Percentiles rank a stretch among this genome's conserved stretches.
Conservation (phyloP, 345 rosid genomes). For the Brassica incana region DNA sequence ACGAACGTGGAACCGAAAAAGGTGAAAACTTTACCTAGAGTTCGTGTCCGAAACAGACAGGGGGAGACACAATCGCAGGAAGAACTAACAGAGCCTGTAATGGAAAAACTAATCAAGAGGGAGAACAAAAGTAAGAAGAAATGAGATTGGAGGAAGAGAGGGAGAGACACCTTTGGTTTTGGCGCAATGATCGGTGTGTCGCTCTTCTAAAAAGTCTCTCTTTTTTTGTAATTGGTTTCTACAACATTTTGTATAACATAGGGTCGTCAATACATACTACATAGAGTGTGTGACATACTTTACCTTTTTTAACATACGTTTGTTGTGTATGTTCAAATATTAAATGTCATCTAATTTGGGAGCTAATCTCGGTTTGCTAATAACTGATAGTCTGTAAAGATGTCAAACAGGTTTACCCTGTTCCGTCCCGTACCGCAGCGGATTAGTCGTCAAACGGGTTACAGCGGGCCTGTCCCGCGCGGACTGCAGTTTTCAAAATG, state of each 20-base stretch:
- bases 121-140: neutral
- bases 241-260: no score
- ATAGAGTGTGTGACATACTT: no score
- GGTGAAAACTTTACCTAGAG: neutral
- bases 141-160: neutral
- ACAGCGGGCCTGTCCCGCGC: no score
- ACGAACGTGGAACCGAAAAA: neutral
- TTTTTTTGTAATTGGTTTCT: neutral
- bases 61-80: neutral
- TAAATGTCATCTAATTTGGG: neutral
- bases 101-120: slow-evolving; percentile 15
- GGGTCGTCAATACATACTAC: no score
- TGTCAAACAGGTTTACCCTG: no score
- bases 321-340: neutral
- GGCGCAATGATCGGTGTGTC: slow-evolving; percentile 35
- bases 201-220: neutral
- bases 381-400: neutral
- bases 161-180: slow-evolving; percentile 32
- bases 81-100: slow-evolving; percentile 19
- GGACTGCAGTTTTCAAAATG: no score
- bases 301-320: neutral
- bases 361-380: neutral
- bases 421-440: no score
- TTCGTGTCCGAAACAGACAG: slow-evolving; percentile 22
- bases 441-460: no score